phyloP scores from a whole-genome alignment of 495 filamentous ascomycete genomes.

The Hypomontagnella submonticulosa region DNA sequence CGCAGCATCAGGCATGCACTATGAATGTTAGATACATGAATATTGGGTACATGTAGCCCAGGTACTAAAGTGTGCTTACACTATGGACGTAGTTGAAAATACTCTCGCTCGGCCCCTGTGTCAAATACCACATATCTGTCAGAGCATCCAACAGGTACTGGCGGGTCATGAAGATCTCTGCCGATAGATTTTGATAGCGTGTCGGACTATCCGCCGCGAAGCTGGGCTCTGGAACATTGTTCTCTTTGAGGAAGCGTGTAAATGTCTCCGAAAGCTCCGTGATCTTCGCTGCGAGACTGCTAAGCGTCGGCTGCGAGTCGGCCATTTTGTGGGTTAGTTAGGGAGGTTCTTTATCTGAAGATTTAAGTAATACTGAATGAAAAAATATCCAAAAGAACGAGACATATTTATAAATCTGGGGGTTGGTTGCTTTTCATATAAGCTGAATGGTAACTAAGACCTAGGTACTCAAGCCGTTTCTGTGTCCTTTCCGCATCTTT shows the following conservation, averaged over 20 bases:
- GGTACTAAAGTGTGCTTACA: slow-evolving; percentile 20
- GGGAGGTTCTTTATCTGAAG: background rate
- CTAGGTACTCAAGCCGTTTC: background rate
- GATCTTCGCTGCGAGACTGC: slow-evolving; percentile 42
- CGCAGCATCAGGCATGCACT: slow-evolving; percentile 43
- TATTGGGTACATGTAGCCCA: background rate
- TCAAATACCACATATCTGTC: slow-evolving; percentile 45
- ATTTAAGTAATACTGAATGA: background rate
- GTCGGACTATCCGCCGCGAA: slow-evolving; percentile 44
- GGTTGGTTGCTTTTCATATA: slow-evolving; percentile 13
- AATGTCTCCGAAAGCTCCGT: slow-evolving; percentile 43
- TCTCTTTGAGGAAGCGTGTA: slow-evolving; percentile 38
- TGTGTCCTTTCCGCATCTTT: background rate
- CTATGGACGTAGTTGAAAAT: slow-evolving; percentile 47
- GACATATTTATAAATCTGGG: background rate
- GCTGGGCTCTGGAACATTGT: slow-evolving; percentile 42
- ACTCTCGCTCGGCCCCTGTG: slow-evolving; percentile 46
- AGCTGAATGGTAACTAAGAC: background rate
- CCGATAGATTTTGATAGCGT: slow-evolving; percentile 35
- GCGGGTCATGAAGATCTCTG: slow-evolving; percentile 43
- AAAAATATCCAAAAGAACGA: background rate
- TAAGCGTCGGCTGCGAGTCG: slow-evolving; percentile 40
- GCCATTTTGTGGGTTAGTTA: slow-evolving; percentile 31
- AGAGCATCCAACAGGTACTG: slow-evolving; percentile 39
- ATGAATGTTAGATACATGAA: slow-evolving; percentile 11